A percentile compares a stretch with the other conserved stretches of the same genome.
These are phyloP conservation scores for Trichoderma cornu-damae DNA, from an alignment of 2,329 filamentous ascomycete species.

Conservation along the genomic window DNA sequence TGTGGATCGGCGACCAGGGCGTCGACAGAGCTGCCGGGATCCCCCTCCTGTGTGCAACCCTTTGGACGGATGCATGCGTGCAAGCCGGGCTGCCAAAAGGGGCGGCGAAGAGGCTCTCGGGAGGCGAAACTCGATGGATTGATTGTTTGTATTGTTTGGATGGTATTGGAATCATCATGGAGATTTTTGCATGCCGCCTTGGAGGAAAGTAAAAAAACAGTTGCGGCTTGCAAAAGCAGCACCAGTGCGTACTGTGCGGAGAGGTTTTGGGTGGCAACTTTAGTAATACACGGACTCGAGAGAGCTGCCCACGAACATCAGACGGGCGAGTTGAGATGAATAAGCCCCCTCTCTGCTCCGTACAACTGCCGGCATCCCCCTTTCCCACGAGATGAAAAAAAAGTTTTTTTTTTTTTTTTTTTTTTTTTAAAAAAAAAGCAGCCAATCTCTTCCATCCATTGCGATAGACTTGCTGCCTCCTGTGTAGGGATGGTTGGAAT, in stretches of 20 bases:
- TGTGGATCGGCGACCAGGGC: constrained; percentile 6
- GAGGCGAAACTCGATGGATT: background rate
- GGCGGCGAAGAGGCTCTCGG: too few species aligned
- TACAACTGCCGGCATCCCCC: background rate
- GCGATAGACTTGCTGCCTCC: background rate
- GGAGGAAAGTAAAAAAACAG: too few species aligned
- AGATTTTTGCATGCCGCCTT: too few species aligned
- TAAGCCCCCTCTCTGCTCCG: background rate
- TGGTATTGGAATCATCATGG: too few species aligned
- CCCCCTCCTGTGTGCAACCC: background rate
- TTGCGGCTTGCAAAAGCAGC: too few species aligned
- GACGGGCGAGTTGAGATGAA: background rate
- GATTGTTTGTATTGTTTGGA: too few species aligned
- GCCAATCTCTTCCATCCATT: background rate
- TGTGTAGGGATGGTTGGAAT: background rate
- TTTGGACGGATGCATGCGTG: background rate
- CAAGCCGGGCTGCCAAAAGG: too few species aligned
- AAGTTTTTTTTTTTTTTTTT: too few species aligned
- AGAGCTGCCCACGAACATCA: constrained; percentile 1
- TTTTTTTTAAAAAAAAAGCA: too few species aligned
- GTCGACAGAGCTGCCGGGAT: background rate
- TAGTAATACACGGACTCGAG: background rate
- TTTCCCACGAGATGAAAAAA: background rate
- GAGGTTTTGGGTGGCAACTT: constrained; percentile 3
- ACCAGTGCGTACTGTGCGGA: too few species aligned